phyloP scores from a whole-genome alignment of 441 rosid species.

The Eutrema salsugineum region DNA sequence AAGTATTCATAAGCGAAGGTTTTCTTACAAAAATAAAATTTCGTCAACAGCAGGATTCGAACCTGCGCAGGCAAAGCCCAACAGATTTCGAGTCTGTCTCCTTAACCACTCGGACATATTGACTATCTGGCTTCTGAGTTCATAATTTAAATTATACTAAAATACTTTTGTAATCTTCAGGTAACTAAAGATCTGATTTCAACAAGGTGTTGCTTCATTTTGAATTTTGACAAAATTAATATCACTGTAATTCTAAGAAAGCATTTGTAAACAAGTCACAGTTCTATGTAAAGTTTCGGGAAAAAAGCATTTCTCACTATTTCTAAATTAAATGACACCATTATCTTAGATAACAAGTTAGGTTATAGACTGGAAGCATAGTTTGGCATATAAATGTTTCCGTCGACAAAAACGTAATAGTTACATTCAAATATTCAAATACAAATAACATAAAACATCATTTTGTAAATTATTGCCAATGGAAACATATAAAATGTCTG shows the following conservation, averaged over 20 bases:
- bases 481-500: background rate
- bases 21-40: background rate
- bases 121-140: slow-evolving; percentile 9
- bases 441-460: background rate
- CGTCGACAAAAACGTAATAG: background rate
- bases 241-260: background rate
- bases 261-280: background rate
- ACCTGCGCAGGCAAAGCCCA: slow-evolving; percentile 71
- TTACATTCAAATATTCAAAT: background rate
- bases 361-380: background rate
- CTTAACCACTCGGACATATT: slow-evolving; percentile 97
- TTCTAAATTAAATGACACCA: background rate
- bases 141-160: background rate
- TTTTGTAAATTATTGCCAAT: background rate
- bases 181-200: too few species aligned
- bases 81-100: slow-evolving; percentile 94
- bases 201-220: background rate
- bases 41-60: slow-evolving; percentile 68
- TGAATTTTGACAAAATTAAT: background rate
- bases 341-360: background rate
- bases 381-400: background rate
- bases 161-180: too few species aligned
- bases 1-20: background rate
- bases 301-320: background rate
- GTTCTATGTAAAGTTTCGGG: background rate